Evolutionary conservation across 306 rosid species (phyloP), one percentile per base, ranked within the genome.

Genomic region (Vicia sativa): DNA sequence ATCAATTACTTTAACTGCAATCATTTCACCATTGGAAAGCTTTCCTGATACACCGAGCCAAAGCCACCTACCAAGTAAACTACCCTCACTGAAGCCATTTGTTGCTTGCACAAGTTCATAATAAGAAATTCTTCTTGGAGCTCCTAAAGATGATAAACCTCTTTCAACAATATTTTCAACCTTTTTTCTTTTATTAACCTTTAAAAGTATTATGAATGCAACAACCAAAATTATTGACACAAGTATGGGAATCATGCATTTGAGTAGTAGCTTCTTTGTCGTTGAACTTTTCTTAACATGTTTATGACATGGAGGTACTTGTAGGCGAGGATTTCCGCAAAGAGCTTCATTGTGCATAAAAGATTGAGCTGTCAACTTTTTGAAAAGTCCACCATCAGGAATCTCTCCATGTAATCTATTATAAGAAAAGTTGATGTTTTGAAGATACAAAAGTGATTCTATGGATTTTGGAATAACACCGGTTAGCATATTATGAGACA

Each of bases 381-480:
- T 7, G 43, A 79, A 74, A 2, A 9, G 11, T 3, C 80, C 83
- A 4, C 49, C 44, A n/a, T 39, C 9, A n/a, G 83, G 83, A 65
- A 74, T 70, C 26, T 65, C 70, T 11, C 83, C 83, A 26, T 41
- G 10, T 29, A 74, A 45, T 10, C 28, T 58, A 41, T 79, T 78
- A 39, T 62, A 78, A 8, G 86, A 82, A 1, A 79, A 39, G 29
- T 79, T 74, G 25, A 79, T 57, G n/a, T 31, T 21, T 11, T 49
- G 44, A 52, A 79, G 79, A 15, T 69, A 56, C 16, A 3, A 0
- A 35, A 79, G 66, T 6, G 10, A 57, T 63, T 28, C 70, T 0
- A 79, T 9, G 7, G 79, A 64, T 44, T 79, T 69, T 0, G 79
- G 77, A 31, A 74, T 74, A 19, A 19, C 71, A 4, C 79, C 79